Evolutionary conservation across 495 filamentous ascomycete species (phyloP), one percentile per base, ranked within the genome.

Genomic region (Xylaria telfairii): DNA sequence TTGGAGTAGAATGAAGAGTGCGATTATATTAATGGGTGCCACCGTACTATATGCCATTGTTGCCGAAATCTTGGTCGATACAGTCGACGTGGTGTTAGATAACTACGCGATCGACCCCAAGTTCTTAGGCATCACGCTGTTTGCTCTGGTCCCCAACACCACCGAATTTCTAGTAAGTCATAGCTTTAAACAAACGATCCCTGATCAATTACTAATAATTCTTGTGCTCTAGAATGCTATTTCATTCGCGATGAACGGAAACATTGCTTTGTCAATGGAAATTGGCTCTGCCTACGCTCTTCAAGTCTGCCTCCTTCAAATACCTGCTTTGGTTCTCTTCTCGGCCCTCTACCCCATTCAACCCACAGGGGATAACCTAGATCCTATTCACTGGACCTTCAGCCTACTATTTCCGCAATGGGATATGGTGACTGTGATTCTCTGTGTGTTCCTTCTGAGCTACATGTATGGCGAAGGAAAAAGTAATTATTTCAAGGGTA

Each of bases 221-320:
- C 28, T 24, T 67, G 53, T 10, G 57, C 62, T 63, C 57, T 75
- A 96, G 93, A 99, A 99, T 78, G 96, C 96, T 76, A 98, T 99
- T 68, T 97, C 94, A 3, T 99, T 99, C 80, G 96, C 96, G 53
- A 99, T 99, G 96, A 98, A 99, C 75, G 96, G 96, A n/a, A 99
- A 99, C 81, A 98, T 99, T 77, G 96, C 96, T 0, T 86, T 99
- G 32, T 97, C 93, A 51, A 98, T 99, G 96, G 96, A 99, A 78
- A 98, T 99, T 72, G 96, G 96, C 72, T 97, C 94, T 0, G 95
- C 95, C 41, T 99, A 99, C 74, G 96, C 96, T 8, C 85, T 99
- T 47, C 96, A 99, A 80, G 96, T 99, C 68, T 97, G 94, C 80
- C 88, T 99, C n/a, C 85, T 99, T 34, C 96, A 99, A 77, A 94